These are phyloP conservation scores for Saccharata proteae DNA, from an alignment of 2,329 filamentous ascomycete genomes.

Conservation along the genomic window DNA sequence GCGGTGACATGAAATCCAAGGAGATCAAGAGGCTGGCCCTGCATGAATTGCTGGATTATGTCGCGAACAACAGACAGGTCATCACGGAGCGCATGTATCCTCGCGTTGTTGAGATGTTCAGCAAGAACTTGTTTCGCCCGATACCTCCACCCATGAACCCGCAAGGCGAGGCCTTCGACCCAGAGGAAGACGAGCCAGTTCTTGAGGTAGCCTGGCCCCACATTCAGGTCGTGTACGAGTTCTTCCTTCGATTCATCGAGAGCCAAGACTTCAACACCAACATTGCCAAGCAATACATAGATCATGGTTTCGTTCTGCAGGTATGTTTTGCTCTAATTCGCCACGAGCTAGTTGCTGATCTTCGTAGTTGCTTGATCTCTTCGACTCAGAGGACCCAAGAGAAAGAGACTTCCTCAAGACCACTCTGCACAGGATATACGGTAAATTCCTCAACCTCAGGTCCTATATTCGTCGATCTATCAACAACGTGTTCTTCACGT, in stretches of 20 bases:
- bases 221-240: slow-evolving; percentile 98
- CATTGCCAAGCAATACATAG: slow-evolving; percentile 96
- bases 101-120: slow-evolving; percentile 96
- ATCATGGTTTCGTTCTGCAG: slow-evolving; percentile 91
- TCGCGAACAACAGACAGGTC: slow-evolving; percentile 95
- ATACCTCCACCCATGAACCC: slow-evolving; percentile 96
- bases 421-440: slow-evolving; percentile 93
- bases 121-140: slow-evolving; percentile 94
- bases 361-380: slow-evolving; percentile 73
- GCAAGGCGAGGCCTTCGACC: slow-evolving; percentile 95
- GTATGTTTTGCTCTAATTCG: slow-evolving; percentile 23
- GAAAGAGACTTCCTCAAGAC: slow-evolving; percentile 98
- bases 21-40: slow-evolving; percentile 96
- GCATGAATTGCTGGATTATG: slow-evolving; percentile 93
- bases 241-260: slow-evolving; percentile 97
- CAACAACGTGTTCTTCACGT: slow-evolving; percentile 99
- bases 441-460: slow-evolving; percentile 94
- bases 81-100: slow-evolving; percentile 99
- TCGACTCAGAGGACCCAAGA: slow-evolving; percentile 93
- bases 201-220: slow-evolving; percentile 98
- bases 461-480: slow-evolving; percentile 97
- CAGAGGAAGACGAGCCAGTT: slow-evolving; percentile 95
- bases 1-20: slow-evolving; percentile 98
- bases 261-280: slow-evolving; percentile 99
- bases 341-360: slow-evolving; percentile 13